phyloP scores from a whole-genome alignment of 345 rosid genomes.

The Dovyalis caffra region DNA sequence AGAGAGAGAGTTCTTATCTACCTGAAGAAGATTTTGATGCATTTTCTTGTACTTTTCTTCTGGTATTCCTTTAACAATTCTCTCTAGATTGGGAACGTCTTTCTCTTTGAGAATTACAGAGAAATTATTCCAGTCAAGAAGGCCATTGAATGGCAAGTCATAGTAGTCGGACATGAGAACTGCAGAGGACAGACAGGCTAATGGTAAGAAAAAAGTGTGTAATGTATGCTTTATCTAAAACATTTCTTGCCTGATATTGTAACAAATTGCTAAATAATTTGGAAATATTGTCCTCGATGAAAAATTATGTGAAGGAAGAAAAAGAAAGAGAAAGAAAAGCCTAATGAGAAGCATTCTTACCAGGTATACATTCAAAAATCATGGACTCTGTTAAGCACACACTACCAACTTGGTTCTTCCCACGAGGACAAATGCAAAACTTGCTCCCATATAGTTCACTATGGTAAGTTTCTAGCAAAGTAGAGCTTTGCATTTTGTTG shows the following conservation, averaged over 20 bases:
- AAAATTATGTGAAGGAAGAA: too few species aligned
- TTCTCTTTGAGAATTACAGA: slow-evolving; percentile 66
- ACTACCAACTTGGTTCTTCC: slow-evolving; percentile 87
- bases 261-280: too few species aligned
- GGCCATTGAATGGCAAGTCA: slow-evolving; percentile 89
- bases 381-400: slow-evolving; percentile 98
- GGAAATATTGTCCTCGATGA: too few species aligned
- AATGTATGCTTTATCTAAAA: too few species aligned
- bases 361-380: slow-evolving; percentile 94
- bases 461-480: slow-evolving; percentile 79
- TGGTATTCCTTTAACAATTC: slow-evolving; percentile 68
- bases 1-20: too few species aligned
- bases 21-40: too few species aligned
- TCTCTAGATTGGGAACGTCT: slow-evolving; percentile 81
- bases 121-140: slow-evolving; percentile 72
- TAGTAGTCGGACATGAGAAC: slow-evolving; percentile 85
- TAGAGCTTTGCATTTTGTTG: slow-evolving; percentile 86
- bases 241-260: too few species aligned
- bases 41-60: slow-evolving; percentile 84
- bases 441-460: slow-evolving; percentile 84
- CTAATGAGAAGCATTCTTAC: too few species aligned
- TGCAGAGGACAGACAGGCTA: too few species aligned
- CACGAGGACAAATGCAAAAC: slow-evolving; percentile 95
- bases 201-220: too few species aligned
- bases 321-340: too few species aligned